Evolutionary conservation across 2,329 filamentous ascomycete species (phyloP).

Genomic region (Rutstroemia sp.): DNA sequence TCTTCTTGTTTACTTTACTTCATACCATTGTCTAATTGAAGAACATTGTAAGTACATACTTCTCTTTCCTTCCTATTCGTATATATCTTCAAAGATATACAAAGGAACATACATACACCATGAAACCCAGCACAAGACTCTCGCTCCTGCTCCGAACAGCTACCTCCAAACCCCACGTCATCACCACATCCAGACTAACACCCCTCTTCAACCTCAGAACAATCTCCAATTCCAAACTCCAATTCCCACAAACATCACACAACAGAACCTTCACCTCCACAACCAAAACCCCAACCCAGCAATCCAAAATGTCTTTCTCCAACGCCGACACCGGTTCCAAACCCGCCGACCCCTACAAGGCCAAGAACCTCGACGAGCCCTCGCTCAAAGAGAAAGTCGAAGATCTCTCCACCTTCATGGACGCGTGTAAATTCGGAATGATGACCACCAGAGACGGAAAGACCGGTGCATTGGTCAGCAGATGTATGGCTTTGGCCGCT

Average conservation of each 20-base stretch:
- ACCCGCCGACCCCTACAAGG: conserved; percentile 69
- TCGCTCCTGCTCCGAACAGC: neutral
- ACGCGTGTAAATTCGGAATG: conserved; percentile 75
- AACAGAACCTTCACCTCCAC: neutral
- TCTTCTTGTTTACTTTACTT: too few species aligned
- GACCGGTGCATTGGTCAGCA: conserved; percentile 63
- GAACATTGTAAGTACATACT: too few species aligned
- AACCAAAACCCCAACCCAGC: neutral
- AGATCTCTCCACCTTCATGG: conserved; percentile 64
- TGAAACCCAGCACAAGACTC: too few species aligned
- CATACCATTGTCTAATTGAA: too few species aligned
- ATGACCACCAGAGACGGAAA: conserved; percentile 69
- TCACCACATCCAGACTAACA: neutral
- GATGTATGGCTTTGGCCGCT: conserved; percentile 78
- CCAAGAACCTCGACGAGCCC: conserved; percentile 55
- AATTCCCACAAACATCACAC: neutral
- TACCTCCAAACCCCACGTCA: neutral
- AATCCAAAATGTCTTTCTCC: conserved; percentile 36
- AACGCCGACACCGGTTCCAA: conserved; percentile 56
- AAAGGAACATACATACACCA: too few species aligned
- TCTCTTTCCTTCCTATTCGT: too few species aligned
- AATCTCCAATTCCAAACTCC: neutral
- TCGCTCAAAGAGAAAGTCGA: conserved; percentile 68
- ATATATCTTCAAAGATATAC: too few species aligned
- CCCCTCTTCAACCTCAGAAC: neutral